Base-by-base conservation (phyloP, 345 rosid genomes). In the Aquilaria malaccensis region DNA sequence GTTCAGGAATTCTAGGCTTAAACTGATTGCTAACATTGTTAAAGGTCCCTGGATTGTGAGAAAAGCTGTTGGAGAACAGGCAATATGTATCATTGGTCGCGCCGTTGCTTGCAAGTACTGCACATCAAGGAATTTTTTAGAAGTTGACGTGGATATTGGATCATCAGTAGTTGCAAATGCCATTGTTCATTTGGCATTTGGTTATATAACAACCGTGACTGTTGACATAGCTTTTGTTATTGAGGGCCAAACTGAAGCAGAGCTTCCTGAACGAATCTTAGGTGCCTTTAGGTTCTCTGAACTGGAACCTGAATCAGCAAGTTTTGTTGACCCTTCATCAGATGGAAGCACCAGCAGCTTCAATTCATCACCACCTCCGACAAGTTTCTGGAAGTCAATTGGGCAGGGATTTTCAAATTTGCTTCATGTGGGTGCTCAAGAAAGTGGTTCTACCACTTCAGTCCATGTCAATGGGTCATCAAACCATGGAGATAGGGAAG, bases 1-100 rank as follows among this genome's bases (percentile, higher is more conserved):
- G 2, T 87, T 70, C 59, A 84, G 78, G 63, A 90, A 73, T 67
- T 87, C 96, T 10, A 80, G 95, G 80, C 96, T 94, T 49, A 94
- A 94, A 65, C 67, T 89, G 77, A 87, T 94, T 50, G 99, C 97
- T 45, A 94, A 90, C 88, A 83, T 94, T 33, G 96, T 86, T 63
- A 81, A 86, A 70, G 99, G 97, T 3, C 99, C 99, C 9, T 94
- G 99, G 99, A 87, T 89, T 2, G 97, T 94, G 31, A 84, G 80
- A 76, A 94, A 83, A 75, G 99, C 99, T 37, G 99, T 89, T 61
- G 99, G 97, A 50, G 97, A 94, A 82, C 99, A 89, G 67, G 99
- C 99, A 2, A 87, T 89, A 43, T 94, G 97, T 65, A 66, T 94
- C 50, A 86, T 93, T 29, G 98, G 98, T 50, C 97, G 94, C 31